Evolutionary conservation across 1,284 basidiomycete species (phyloP), one percentile per base, ranked within the genome.

Genomic region (Cutaneotrichosporon dermatis): DNA sequence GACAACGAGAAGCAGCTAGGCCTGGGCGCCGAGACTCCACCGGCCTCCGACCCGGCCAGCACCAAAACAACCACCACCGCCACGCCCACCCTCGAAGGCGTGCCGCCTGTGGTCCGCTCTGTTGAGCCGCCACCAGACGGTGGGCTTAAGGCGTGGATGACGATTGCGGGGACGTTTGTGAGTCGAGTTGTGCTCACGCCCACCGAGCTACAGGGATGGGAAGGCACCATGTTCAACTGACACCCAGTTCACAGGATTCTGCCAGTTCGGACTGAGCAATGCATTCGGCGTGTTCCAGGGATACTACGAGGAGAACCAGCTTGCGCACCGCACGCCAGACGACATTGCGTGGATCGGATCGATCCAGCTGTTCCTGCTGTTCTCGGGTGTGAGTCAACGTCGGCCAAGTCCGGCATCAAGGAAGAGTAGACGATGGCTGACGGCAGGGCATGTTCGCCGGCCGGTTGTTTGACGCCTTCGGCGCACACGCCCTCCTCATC

Each of bases 271-370:
- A 2, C 35, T 62, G 1, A 46, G 62, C 46, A 72, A 72, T 53
- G 57, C 68, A 8, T 70, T 68, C 43, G 70, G 69, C 35, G 69
- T 68, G 13, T 67, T 66, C 58, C 61, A 70, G 57, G 51, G 35
- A 4, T 69, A 72, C 62, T 67, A 73, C 66, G 62, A 68, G 64
- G 43, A 43, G 16, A 39, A 57, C 10, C 55, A 58, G 4, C 70
- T 72, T 36, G 51, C 61, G 0, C 45, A 56, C 8, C 51, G 67
- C 45, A 41, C 59, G 8, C 44, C 70, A 2, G 69, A 69, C 25
- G 58, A 60, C 13, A 74, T 75, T 40, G 82, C 86, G 13, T 89
- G 87, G 88, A 86, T 89, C 55, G 87, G 87, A 1, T 86, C 86
- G 0, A 76, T 87, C 45, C 86, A 88, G 72, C 82, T 63, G 79